phyloP scores from a whole-genome alignment of 805 yeast genomes.

The Kazachstania africana region DNA sequence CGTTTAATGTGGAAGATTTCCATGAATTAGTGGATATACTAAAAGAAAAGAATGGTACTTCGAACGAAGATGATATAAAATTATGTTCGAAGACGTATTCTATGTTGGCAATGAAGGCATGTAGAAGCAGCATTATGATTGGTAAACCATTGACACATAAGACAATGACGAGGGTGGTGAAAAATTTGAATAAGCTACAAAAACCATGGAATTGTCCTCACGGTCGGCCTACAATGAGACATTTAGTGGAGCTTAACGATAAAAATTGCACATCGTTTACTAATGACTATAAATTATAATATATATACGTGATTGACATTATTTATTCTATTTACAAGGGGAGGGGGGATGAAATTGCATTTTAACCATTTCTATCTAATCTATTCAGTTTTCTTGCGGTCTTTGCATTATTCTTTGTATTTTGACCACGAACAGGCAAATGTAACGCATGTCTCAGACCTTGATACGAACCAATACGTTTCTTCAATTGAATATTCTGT shows the following conservation, averaged over 20 bases:
- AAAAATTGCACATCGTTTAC: constrained; percentile 29
- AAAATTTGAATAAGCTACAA: constrained; percentile 55
- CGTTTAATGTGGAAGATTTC: constrained; percentile 56
- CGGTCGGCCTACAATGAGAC: constrained; percentile 95
- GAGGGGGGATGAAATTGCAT: no score
- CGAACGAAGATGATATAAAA: constrained; percentile 8
- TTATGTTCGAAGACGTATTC: constrained; percentile 69
- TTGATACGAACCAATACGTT: constrained; percentile 69
- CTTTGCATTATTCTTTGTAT: constrained; percentile 79
- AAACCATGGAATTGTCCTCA: constrained; percentile 98
- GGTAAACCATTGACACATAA: constrained; percentile 53
- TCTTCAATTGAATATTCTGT: constrained; percentile 68
- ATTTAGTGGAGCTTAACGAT: constrained; percentile 49
- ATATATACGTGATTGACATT: background rate
- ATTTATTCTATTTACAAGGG: background rate
- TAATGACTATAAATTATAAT: background rate
- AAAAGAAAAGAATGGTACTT: constrained; percentile 41
- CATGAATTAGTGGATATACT: constrained; percentile 64
- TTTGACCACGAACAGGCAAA: constrained; percentile 77
- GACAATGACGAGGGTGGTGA: constrained; percentile 60
- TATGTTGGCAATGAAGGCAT: constrained; percentile 91
- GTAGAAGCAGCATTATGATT: constrained; percentile 88
- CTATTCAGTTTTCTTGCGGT: constrained; percentile 83
- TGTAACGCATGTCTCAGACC: constrained; percentile 88
- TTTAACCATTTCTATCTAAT: constrained; percentile 52